phyloP scores from a whole-genome alignment of 345 rosid genomes.

The Conringia planisiliqua region DNA sequence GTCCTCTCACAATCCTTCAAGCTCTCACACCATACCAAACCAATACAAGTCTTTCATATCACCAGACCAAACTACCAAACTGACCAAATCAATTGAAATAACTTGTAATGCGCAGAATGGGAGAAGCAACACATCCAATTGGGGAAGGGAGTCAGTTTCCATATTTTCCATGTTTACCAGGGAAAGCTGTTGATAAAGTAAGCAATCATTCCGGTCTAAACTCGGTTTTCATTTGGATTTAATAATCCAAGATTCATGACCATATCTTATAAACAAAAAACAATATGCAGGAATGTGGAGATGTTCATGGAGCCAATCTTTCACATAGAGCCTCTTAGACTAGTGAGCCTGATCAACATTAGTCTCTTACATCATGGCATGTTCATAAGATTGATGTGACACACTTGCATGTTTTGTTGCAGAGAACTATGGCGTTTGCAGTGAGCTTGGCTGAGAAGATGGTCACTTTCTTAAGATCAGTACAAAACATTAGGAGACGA shows the following conservation, averaged over 20 bases:
- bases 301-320: conserved; percentile 79
- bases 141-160: conserved; percentile 75
- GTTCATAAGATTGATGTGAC: background rate
- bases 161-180: conserved; percentile 59
- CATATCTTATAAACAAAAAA: background rate
- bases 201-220: background rate
- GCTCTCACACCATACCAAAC: background rate
- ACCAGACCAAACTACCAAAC: background rate
- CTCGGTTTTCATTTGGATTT: background rate
- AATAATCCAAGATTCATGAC: background rate
- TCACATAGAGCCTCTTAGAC: conserved; percentile 51
- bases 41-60: background rate
- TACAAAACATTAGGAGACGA: conserved; percentile 22
- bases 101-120: conserved; percentile 51
- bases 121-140: conserved; percentile 47
- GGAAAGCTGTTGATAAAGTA: conserved; percentile 70
- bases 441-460: conserved; percentile 35
- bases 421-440: conserved; percentile 43
- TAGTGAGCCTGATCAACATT: conserved; percentile 37
- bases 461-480: conserved; percentile 11
- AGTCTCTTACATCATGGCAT: background rate
- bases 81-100: background rate
- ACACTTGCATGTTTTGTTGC: conserved; percentile 11
- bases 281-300: conserved; percentile 60
- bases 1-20: background rate